Evolutionary conservation across 495 filamentous ascomycete genomes (phyloP).

Genomic region (Cetradonia linearis): DNA sequence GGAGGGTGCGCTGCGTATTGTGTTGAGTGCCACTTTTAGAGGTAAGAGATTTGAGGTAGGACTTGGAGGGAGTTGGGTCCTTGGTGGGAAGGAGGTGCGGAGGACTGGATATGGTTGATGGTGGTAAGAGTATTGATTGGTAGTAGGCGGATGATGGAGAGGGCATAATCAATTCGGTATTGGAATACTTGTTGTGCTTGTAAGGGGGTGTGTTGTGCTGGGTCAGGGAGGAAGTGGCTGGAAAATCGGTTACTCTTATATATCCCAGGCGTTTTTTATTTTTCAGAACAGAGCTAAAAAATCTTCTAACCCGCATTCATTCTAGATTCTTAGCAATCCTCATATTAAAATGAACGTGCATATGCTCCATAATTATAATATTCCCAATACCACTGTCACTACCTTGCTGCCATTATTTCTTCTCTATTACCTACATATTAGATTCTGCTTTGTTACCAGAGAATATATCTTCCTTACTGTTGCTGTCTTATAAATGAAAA

Average conservation of each 20-base stretch:
- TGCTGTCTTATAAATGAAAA: not conserved
- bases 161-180: not conserved
- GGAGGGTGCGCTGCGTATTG: constrained; percentile 52
- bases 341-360: too few species aligned
- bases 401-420: not conserved
- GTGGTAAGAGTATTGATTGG: not conserved
- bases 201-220: not conserved
- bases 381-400: too few species aligned
- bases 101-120: not conserved
- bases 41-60: constrained; percentile 32
- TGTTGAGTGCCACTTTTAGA: constrained; percentile 23
- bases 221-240: not conserved
- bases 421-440: not conserved
- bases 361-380: too few species aligned
- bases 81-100: not conserved
- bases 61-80: constrained; percentile 19
- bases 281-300: too few species aligned
- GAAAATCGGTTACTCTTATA: too few species aligned
- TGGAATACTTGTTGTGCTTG: not conserved
- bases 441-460: not conserved
- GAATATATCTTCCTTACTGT: not conserved
- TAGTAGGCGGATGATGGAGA: constrained; percentile 10
- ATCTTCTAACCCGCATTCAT: too few species aligned
- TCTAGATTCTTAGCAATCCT: too few species aligned
- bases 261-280: too few species aligned